phyloP scores from a whole-genome alignment of 305 asterid genomes.

The Fraxinus ornus region DNA sequence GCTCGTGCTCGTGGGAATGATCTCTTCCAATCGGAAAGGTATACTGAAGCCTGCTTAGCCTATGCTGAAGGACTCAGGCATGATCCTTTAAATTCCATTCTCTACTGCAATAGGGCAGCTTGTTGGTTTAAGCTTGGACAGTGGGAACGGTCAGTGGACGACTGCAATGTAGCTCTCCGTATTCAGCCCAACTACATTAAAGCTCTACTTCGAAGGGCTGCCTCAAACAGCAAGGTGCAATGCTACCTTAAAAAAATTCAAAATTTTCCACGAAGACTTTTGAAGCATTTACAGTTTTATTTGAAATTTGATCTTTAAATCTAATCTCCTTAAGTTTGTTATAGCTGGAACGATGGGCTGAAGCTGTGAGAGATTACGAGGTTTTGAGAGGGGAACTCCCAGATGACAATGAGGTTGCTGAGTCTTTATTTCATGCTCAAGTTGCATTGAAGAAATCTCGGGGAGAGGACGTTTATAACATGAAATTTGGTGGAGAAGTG shows the following conservation, averaged over 20 bases:
- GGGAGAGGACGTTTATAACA: slow-evolving; percentile 67
- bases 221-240: slow-evolving; percentile 67
- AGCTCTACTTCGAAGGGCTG: slow-evolving; percentile 89
- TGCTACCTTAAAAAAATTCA: background rate
- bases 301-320: slow-evolving; percentile 4
- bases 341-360: slow-evolving; percentile 83
- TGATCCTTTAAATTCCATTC: slow-evolving; percentile 74
- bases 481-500: slow-evolving; percentile 83
- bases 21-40: slow-evolving; percentile 73
- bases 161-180: slow-evolving; percentile 77
- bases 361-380: slow-evolving; percentile 81
- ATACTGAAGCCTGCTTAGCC: slow-evolving; percentile 88
- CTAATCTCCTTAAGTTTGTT: slow-evolving; percentile 19
- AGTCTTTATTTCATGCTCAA: slow-evolving; percentile 64
- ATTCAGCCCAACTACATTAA: slow-evolving; percentile 74
- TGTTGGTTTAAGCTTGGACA: slow-evolving; percentile 84
- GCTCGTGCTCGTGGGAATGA: slow-evolving; percentile 92
- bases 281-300: background rate
- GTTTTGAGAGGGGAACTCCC: slow-evolving; percentile 64
- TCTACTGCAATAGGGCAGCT: slow-evolving; percentile 94
- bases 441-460: slow-evolving; percentile 66
- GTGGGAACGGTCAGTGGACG: slow-evolving; percentile 75
- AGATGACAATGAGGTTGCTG: slow-evolving; percentile 66
- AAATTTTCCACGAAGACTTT: background rate
- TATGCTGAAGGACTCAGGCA: slow-evolving; percentile 78